These are phyloP conservation scores for Alternaria sp. DNA, from an alignment of 2,329 filamentous ascomycete genomes.

Conservation along the genomic window DNA sequence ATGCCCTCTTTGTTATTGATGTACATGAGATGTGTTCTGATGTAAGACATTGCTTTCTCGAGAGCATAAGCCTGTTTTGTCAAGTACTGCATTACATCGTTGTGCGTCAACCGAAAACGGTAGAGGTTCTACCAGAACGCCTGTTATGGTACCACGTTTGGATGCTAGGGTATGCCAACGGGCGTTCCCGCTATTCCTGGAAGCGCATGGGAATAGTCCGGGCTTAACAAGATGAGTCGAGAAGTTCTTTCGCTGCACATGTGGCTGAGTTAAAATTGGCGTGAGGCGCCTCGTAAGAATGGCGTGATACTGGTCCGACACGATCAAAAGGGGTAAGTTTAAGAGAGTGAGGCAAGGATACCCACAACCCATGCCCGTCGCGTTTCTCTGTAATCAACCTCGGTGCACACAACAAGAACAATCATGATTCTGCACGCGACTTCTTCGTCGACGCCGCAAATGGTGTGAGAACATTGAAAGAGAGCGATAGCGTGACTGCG, in stretches of 20 bases:
- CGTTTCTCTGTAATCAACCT: neutral
- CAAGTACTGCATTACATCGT: neutral
- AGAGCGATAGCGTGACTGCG: neutral
- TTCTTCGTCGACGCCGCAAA: neutral
- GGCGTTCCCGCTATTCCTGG: constrained; percentile 21
- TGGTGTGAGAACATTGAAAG: neutral
- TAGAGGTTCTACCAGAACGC: neutral
- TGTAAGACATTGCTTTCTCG: neutral
- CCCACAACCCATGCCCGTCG: neutral
- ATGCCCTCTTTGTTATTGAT: neutral
- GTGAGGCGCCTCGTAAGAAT: constrained; percentile 17
- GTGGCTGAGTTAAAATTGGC: constrained; percentile 16
- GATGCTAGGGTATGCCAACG: constrained; percentile 14
- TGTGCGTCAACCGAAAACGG: neutral
- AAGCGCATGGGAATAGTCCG: constrained; percentile 21
- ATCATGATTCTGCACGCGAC: neutral
- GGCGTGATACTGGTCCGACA: constrained; percentile 29
- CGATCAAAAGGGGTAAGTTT: neutral
- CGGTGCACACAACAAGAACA: neutral
- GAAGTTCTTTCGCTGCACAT: constrained; percentile 17
- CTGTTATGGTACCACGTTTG: neutral
- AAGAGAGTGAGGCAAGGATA: neutral
- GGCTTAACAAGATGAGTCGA: constrained; percentile 13
- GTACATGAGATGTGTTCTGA: neutral
- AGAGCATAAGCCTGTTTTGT: neutral